A percentile compares a stretch with the other conserved stretches of the same genome.
Evolutionary conservation across 345 rosid species (phyloP).

Genomic region (Citrus australasica): DNA sequence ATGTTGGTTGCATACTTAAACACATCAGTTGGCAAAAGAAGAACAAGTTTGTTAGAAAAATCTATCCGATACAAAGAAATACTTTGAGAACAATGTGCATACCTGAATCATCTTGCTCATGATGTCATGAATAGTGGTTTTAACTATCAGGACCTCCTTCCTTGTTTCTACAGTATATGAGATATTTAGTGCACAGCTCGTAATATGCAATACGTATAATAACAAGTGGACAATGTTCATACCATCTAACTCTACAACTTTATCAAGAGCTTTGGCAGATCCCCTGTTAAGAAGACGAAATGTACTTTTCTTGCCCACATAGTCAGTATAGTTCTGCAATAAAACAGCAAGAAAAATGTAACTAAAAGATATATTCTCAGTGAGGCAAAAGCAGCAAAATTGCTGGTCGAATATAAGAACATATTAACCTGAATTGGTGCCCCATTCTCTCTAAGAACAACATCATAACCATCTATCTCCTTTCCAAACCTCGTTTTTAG

Average conservation of each 20-base stretch:
- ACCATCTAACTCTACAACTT: slow-evolving; percentile 98
- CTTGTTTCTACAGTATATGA: slow-evolving; percentile 54
- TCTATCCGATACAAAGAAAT: slow-evolving; percentile 8
- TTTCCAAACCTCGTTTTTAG: slow-evolving; percentile 80
- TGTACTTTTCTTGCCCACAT: slow-evolving; percentile 80
- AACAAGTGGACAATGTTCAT: slow-evolving; percentile 18
- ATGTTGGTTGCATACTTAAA: neutral
- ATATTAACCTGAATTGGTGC: slow-evolving; percentile 75
- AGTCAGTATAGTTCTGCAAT: slow-evolving; percentile 66
- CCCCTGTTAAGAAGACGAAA: slow-evolving; percentile 96
- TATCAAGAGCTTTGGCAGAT: slow-evolving; percentile 97
- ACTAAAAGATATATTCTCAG: neutral
- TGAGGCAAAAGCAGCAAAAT: slow-evolving; percentile 4
- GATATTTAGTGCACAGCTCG: slow-evolving; percentile 17
- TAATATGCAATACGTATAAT: neutral
- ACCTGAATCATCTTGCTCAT: slow-evolving; percentile 97
- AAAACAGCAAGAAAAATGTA: slow-evolving; percentile 10
- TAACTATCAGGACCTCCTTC: slow-evolving; percentile 72
- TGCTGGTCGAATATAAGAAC: slow-evolving; percentile 1
- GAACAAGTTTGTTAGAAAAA: neutral
- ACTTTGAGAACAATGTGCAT: slow-evolving; percentile 18
- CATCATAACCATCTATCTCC: slow-evolving; percentile 90
- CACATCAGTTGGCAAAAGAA: neutral
- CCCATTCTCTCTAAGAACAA: slow-evolving; percentile 85
- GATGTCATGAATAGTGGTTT: slow-evolving; percentile 94